Conservation (phyloP, 2,329 filamentous ascomycete genomes). For the Laburnicola sp. region DNA sequence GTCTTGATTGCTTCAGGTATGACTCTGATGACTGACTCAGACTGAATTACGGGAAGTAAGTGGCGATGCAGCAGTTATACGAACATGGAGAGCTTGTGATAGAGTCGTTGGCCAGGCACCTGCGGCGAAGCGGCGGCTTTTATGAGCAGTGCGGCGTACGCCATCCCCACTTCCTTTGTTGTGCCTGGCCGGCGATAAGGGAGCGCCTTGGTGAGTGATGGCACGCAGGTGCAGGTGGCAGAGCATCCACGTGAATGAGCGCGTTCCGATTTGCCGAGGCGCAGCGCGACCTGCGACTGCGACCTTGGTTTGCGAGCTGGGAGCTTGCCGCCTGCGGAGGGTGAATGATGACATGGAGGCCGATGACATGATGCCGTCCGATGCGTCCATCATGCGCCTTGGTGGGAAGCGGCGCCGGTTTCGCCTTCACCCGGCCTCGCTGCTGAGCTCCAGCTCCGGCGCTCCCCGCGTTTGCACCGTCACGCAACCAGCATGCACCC, state of each 20-base stretch:
- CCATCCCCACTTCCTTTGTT: constrained; percentile 20
- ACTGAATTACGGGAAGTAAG: constrained; percentile 24
- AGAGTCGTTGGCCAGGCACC: neutral
- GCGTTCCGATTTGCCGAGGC: constrained; percentile 38
- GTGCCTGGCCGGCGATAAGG: constrained; percentile 27
- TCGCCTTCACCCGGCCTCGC: constrained; percentile 1
- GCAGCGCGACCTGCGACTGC: constrained; percentile 7
- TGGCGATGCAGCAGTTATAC: constrained; percentile 35
- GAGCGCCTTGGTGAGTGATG: constrained; percentile 13
- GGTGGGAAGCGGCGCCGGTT: constrained; percentile 34
- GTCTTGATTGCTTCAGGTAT: constrained; percentile 28
- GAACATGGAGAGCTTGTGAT: constrained; percentile 28
- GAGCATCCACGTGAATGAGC: constrained; percentile 24
- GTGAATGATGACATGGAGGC: constrained; percentile 17
- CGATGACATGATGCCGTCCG: constrained; percentile 37
- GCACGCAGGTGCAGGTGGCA: neutral
- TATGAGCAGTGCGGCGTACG: constrained; percentile 9
- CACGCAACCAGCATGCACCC: constrained; percentile 20
- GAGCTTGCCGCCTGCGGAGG: constrained; percentile 5
- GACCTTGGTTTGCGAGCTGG: neutral
- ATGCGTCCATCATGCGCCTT: constrained; percentile 39
- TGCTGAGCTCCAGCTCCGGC: constrained; percentile 29
- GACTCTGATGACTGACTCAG: constrained; percentile 43
- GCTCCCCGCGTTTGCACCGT: constrained; percentile 24
- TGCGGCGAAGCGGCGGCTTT: constrained; percentile 10